Conservation (phyloP, 768 basidiomycete genomes). For the Phylloporus sp. region DNA sequence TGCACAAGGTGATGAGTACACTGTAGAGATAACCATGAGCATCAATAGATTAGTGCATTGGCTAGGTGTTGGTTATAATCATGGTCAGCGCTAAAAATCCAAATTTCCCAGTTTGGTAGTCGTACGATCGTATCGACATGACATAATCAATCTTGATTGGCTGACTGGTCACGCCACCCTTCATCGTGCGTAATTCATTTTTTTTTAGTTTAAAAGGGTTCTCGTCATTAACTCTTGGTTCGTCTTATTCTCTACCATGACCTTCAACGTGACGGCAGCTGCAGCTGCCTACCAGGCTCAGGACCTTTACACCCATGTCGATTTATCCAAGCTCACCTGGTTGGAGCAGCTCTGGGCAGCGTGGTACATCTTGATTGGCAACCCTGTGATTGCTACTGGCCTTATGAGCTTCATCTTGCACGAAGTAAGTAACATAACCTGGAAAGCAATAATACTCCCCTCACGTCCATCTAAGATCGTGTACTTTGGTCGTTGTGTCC, state of each 20-base stretch:
- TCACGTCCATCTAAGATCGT: constrained; percentile 57
- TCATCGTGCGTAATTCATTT: constrained; percentile 7
- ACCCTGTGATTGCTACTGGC: constrained; percentile 90
- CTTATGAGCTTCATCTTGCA: constrained; percentile 90
- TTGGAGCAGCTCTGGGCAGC: constrained; percentile 77
- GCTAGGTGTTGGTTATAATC: no score
- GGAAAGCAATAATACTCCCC: neutral
- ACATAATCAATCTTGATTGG: constrained; percentile 27
- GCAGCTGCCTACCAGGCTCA: constrained; percentile 28
- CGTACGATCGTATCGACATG: neutral
- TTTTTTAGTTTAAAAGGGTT: constrained; percentile 11
- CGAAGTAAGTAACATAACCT: constrained; percentile 57
- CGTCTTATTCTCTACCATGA: constrained; percentile 31
- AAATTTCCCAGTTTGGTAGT: no score
- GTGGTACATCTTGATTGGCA: constrained; percentile 85
- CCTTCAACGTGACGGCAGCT: constrained; percentile 38
- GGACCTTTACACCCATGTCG: constrained; percentile 52
- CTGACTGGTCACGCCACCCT: constrained; percentile 25
- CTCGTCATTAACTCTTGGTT: neutral
- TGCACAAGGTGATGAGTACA: no score
- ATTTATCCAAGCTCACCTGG: constrained; percentile 61
- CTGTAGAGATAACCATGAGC: no score
- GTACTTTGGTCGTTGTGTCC: constrained; percentile 93
- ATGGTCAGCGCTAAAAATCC: no score
- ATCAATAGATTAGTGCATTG: no score